Evolutionary conservation across 345 rosid genomes (phyloP), one percentile per base, ranked within the genome.

Genomic region (Turritis glabra): DNA sequence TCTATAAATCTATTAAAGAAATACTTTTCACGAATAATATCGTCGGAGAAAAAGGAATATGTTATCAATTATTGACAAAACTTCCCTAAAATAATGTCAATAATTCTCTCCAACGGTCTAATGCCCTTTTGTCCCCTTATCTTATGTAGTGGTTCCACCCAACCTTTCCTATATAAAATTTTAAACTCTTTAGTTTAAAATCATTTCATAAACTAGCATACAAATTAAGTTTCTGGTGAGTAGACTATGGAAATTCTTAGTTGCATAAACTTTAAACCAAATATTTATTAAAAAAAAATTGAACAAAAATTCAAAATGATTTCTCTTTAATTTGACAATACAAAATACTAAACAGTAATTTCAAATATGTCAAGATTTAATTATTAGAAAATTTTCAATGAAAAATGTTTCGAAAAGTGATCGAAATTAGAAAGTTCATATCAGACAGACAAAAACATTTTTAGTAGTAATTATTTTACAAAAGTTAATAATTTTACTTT

Each of bases 91-190:
- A 67, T 69, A 53, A 44, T 61, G 71, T 17, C 51, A 76, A 76
- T 76, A 61, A 69, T 76, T 33, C 58, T 30, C 52, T 32, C 71
- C 75, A 69, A 62, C 71, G 71, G 75, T 69, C 75, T 4, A 69
- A 30, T 76, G 51, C 71, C 71, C 71, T 61, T 69, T 76, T 76
- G 80, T 76, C 71, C 57, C 65, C 79, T 62, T 69, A 61, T 59
- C 64, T 51, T 51, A 1, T 22, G 15, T 7, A 50, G 74, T 69
- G 8, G 80, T 69, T 76, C 75, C 65, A 76, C 71, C 75, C 29
- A 69, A 62, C 65, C 3, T 62, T 53, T 53, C 23, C 3, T 22
- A 18, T 35, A 53, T 52, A 43, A 32, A 17, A 23, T 26, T 41
- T 9, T 11, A 60, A 51, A 17, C 21, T 62, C 2, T 40, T 15